Evolutionary conservation across 352 stramenopile genomes (phyloP).

Genomic region (Achlya hypogyna): DNA sequence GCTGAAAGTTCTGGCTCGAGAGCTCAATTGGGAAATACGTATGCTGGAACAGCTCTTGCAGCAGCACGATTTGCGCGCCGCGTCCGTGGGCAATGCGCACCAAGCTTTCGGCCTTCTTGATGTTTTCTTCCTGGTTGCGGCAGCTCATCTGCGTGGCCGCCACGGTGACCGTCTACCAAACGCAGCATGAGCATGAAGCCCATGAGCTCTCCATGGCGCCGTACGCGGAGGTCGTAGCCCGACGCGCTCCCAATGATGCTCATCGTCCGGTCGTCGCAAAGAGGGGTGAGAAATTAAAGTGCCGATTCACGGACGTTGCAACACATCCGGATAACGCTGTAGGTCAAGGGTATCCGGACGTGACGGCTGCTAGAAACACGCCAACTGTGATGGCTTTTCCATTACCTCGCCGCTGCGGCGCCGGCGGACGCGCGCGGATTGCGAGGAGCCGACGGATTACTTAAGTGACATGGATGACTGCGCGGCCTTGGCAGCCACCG

Average conservation of each 20-base stretch:
- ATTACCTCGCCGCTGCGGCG: too few species aligned
- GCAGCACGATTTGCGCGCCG: conserved; percentile 81
- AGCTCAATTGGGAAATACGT: conserved; percentile 89
- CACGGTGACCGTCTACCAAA: conserved; percentile 63
- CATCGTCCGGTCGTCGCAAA: background rate
- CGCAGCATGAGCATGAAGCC: background rate
- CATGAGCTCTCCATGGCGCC: background rate
- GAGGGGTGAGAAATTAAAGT: background rate
- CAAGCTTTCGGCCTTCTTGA: conserved; percentile 85
- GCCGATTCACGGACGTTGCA: too few species aligned
- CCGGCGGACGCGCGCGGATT: too few species aligned
- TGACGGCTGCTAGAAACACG: too few species aligned
- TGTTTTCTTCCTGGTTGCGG: conserved; percentile 80
- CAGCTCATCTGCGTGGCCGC: conserved; percentile 84
- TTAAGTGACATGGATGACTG: too few species aligned
- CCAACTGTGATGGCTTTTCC: too few species aligned
- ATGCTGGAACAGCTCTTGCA: conserved; percentile 88
- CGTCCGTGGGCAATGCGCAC: conserved; percentile 81
- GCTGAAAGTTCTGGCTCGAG: conserved; percentile 78
- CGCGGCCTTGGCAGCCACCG: too few species aligned
- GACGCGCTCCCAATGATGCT: conserved; percentile 13
- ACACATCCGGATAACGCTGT: too few species aligned
- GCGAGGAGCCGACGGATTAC: too few species aligned
- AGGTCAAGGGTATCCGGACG: too few species aligned
- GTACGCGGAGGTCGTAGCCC: conserved; percentile 7